phyloP scores from a whole-genome alignment of 2,329 filamentous ascomycete genomes.

The Sporothrix euskadiensis region DNA sequence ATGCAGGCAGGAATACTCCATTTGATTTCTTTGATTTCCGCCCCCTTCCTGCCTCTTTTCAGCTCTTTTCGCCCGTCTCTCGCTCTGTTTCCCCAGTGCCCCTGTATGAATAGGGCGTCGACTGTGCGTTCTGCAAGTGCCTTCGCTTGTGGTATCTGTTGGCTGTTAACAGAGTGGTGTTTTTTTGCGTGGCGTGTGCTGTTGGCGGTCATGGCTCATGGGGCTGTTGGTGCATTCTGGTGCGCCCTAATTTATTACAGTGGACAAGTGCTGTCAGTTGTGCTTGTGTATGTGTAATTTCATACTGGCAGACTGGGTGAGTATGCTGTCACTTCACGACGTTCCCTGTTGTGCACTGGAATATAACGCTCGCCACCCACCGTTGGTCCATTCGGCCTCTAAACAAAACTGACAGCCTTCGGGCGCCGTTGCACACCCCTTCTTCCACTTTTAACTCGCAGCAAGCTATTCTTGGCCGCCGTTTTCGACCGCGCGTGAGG shows the following conservation, averaged over 20 bases:
- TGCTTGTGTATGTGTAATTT: too few relatives aligned
- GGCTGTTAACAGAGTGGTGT: neutral
- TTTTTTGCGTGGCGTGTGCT: neutral
- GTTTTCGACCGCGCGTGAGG: neutral
- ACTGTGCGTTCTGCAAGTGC: neutral
- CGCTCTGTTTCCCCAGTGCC: neutral
- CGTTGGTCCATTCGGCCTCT: neutral
- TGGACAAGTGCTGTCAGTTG: neutral
- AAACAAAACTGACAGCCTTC: neutral
- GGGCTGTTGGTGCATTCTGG: neutral
- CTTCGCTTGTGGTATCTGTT: neutral
- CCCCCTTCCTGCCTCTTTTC: neutral
- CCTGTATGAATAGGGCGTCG: neutral
- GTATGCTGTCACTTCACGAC: too few relatives aligned
- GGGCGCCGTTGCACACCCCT: neutral
- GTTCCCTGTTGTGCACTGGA: neutral
- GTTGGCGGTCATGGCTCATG: neutral
- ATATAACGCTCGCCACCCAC: neutral
- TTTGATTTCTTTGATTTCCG: neutral
- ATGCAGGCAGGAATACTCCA: neutral
- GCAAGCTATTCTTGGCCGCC: neutral
- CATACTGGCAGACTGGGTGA: too few relatives aligned
- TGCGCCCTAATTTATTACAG: neutral
- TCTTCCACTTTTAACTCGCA: neutral
- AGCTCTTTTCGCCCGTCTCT: neutral